These are phyloP conservation scores for Farysia itapuensis DNA, from an alignment of 1,284 basidiomycete genomes.

Conservation along the genomic window DNA sequence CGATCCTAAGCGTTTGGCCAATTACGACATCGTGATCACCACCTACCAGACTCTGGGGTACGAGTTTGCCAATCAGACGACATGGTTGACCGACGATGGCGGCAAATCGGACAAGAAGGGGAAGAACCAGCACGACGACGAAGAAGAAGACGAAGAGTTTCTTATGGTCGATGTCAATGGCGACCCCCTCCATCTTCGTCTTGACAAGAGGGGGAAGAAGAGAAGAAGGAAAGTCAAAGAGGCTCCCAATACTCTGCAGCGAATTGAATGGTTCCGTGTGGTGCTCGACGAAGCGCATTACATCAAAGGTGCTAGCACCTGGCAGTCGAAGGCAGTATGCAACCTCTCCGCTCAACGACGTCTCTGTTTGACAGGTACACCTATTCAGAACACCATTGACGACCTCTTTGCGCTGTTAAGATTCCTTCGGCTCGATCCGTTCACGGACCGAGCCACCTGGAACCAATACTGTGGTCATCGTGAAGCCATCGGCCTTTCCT, in stretches of 20 bases:
- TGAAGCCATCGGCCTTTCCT: conserved; percentile 66
- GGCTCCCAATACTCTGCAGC: conserved; percentile 82
- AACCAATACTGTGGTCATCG: conserved; percentile 87
- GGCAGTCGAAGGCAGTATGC: conserved; percentile 90
- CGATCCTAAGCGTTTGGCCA: conserved; percentile 79
- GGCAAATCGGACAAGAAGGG: conserved; percentile 18
- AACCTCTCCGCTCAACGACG: conserved; percentile 90
- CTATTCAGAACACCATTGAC: conserved; percentile 97
- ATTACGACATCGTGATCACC: conserved; percentile 96
- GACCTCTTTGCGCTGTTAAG: conserved; percentile 96
- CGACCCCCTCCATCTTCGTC: conserved; percentile 10
- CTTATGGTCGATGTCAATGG: conserved; percentile 73
- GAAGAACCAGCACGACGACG: conserved; percentile 5
- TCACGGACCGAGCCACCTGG: conserved; percentile 91
- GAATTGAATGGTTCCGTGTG: conserved; percentile 94
- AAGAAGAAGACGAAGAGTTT: conserved; percentile 63
- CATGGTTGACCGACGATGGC: conserved; percentile 37
- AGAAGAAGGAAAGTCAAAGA: conserved; percentile 64
- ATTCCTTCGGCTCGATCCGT: conserved; percentile 86
- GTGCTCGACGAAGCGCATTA: conserved; percentile 92
- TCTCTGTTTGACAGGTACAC: conserved; percentile 91
- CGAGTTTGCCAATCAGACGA: conserved; percentile 83
- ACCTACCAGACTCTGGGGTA: conserved; percentile 93
- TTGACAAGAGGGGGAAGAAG: conserved; percentile 58
- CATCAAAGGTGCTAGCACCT: conserved; percentile 93